These are phyloP conservation scores for Colletotrichum sp. DNA, from an alignment of 2,329 filamentous ascomycete genomes.

Conservation along the genomic window DNA sequence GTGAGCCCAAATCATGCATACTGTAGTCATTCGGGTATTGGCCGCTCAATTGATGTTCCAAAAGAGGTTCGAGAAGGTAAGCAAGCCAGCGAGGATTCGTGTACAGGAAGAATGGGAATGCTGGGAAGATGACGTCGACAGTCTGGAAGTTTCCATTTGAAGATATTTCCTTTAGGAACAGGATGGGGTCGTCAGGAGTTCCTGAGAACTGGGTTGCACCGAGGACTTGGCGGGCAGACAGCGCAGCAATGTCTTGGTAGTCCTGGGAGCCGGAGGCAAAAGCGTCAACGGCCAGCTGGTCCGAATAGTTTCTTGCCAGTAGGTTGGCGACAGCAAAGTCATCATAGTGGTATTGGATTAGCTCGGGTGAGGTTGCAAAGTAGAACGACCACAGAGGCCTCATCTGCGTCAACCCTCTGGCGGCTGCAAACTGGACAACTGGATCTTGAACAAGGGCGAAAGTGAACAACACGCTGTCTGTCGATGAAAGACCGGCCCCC, in stretches of 20 bases:
- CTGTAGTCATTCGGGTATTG: slow-evolving; percentile 85
- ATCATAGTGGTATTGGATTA: slow-evolving; percentile 77
- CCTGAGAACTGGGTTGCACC: slow-evolving; percentile 79
- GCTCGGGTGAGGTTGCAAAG: slow-evolving; percentile 65
- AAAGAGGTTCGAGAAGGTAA: slow-evolving; percentile 78
- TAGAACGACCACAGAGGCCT: slow-evolving; percentile 80
- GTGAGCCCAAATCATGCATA: slow-evolving; percentile 77
- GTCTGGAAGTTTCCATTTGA: slow-evolving; percentile 87
- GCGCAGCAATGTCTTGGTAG: slow-evolving; percentile 78
- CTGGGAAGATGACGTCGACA: slow-evolving; percentile 86
- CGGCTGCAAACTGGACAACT: slow-evolving; percentile 79
- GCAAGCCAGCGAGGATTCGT: slow-evolving; percentile 83
- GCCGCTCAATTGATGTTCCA: slow-evolving; percentile 82
- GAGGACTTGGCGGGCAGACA: slow-evolving; percentile 81
- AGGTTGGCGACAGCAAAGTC: slow-evolving; percentile 70
- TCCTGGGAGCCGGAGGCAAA: slow-evolving; percentile 75
- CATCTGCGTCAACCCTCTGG: slow-evolving; percentile 79
- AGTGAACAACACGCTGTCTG: slow-evolving; percentile 73
- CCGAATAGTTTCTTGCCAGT: slow-evolving; percentile 76
- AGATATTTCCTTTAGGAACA: slow-evolving; percentile 87
- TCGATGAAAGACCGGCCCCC: slow-evolving; percentile 23
- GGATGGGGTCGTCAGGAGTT: slow-evolving; percentile 71
- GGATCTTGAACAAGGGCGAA: slow-evolving; percentile 79
- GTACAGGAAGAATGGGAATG: slow-evolving; percentile 86
- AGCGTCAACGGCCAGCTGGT: slow-evolving; percentile 73